Conservation (phyloP, 1,139 yeast species). For the Blastobotrys aristatus region DNA sequence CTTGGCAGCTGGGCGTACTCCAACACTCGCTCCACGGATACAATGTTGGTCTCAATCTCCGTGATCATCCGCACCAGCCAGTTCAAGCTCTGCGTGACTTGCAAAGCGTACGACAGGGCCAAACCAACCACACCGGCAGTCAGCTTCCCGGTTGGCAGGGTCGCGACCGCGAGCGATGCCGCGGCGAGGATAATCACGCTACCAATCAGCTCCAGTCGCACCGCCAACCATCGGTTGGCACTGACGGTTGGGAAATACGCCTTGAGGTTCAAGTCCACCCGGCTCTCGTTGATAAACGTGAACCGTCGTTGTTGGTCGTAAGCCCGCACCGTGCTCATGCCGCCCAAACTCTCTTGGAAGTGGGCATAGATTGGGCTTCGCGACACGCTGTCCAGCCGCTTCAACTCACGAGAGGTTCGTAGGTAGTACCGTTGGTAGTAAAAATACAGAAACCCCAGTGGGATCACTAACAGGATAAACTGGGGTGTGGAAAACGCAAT, state of each 20-base stretch:
- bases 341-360: constrained; percentile 91
- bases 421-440: constrained; percentile 87
- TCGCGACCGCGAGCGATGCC: constrained; percentile 70
- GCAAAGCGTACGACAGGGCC: constrained; percentile 87
- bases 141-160: constrained; percentile 61
- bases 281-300: constrained; percentile 62
- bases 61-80: constrained; percentile 99
- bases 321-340: constrained; percentile 87
- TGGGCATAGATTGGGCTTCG: constrained; percentile 94
- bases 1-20: constrained; percentile 72
- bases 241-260: constrained; percentile 93
- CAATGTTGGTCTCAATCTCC: constrained; percentile 94
- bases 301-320: constrained; percentile 75
- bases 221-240: constrained; percentile 96
- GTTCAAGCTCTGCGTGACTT: constrained; percentile 85
- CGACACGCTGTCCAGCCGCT: constrained; percentile 90
- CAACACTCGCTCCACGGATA: constrained; percentile 88
- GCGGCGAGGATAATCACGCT: constrained; percentile 81
- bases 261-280: constrained; percentile 79
- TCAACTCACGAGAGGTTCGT: constrained; percentile 81
- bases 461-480: constrained; percentile 64
- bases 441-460: constrained; percentile 65
- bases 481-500: constrained; percentile 88
- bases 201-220: constrained; percentile 84
- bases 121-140: constrained; percentile 92